Percentiles rank a stretch among this genome's conserved stretches.
phyloP scores from a whole-genome alignment of 2,329 filamentous ascomycete genomes.

The Beauveria sp. region DNA sequence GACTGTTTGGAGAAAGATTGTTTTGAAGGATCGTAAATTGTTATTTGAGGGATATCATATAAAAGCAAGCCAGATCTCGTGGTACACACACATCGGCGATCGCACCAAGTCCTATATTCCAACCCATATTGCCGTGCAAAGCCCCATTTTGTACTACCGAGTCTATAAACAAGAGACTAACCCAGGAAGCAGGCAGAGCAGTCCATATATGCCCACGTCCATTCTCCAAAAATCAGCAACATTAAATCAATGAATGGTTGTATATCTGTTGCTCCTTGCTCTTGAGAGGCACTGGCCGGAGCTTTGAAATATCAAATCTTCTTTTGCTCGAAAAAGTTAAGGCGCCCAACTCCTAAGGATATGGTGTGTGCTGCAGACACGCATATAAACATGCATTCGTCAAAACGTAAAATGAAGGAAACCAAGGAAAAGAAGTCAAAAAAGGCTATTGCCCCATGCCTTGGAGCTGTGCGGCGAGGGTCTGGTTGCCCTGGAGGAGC shows the following conservation, averaged over 20 bases:
- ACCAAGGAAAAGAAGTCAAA: neutral
- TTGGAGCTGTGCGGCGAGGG: conserved; percentile 46
- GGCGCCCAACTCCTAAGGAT: conserved; percentile 6
- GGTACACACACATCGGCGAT: neutral
- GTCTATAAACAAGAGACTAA: neutral
- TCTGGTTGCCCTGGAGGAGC: conserved; percentile 60
- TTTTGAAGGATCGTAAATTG: neutral
- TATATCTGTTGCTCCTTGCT: neutral
- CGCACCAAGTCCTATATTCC: neutral
- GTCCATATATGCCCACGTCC: neutral
- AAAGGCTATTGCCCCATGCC: conserved; percentile 20
- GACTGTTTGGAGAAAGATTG: too few species aligned
- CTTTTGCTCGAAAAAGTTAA: neutral
- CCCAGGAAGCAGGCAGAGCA: neutral
- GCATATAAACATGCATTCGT: neutral
- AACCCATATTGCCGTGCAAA: neutral
- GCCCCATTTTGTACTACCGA: neutral
- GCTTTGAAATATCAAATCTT: neutral
- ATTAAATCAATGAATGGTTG: neutral
- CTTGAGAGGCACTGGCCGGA: neutral
- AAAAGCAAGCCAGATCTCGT: neutral
- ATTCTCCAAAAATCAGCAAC: neutral
- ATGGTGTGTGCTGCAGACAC: neutral
- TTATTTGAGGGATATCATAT: conserved; percentile 8
- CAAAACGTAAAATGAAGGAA: neutral